Evolutionary conservation across 805 yeast genomes (phyloP), one percentile per base, ranked within the genome.

Genomic region (Cyberlindnera subsufficiens): DNA sequence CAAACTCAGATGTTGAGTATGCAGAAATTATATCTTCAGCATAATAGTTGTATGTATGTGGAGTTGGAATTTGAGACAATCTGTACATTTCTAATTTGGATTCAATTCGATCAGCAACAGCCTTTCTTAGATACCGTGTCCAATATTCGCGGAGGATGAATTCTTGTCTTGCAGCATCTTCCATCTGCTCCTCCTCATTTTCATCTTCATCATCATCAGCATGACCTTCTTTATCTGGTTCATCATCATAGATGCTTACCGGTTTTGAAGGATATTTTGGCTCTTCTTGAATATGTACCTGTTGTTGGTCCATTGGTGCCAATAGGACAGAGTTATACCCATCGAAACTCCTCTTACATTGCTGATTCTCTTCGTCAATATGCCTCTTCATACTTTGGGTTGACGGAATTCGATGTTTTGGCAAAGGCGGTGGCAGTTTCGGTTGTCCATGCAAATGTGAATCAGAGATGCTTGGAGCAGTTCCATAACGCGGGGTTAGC

Each of bases 321-420:
- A 32, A 19, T 15, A 17, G 36, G 19, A 40, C 37, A 30, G 20
- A 22, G 27, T 25, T 29, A 14, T 18, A 13, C 35, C 19, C 35
- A 10, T n/a, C 19, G 39, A 30, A 3, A 29, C 9, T 15, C 19
- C 11, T 37, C 39, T 36, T n/a, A 13, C 16, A 6, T 35, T n/a
- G n/a, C 30, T 6, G 6, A 7, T 16, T 35, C 36, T 40, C 36
- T 16, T 30, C 22, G 29, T 44, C 44, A 27, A 47, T 44, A 15
- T 35, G n/a, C 38, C 42, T 44, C 34, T 41, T 44, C 37, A 54
- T 46, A 6, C 56, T 40, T 15, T 36, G 36, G 13, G 42, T 44
- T 0, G 59, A 51, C 6, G 50, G 42, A 20, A 54, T 43, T 7
- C 61, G 40, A 42, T 58, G 61, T 32, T 52, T 57, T 32, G 61